phyloP scores from a whole-genome alignment of 2,329 filamentous ascomycete species.

The Calonectria fujianensis region DNA sequence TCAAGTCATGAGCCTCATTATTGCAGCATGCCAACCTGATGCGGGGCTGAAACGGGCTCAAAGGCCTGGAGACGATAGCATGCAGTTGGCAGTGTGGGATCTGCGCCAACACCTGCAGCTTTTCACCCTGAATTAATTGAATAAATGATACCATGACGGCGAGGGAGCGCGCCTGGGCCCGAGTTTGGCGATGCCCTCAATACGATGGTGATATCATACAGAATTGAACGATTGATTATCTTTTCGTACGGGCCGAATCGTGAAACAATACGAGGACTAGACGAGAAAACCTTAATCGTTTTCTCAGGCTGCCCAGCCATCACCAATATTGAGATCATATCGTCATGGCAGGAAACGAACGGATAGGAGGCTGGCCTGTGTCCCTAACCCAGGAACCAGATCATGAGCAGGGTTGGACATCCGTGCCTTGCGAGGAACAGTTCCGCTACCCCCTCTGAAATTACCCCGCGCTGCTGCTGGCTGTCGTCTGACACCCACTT shows the following conservation, averaged over 20 bases:
- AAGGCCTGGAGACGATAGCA: neutral
- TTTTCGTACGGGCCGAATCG: conserved; percentile 19
- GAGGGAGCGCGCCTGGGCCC: neutral
- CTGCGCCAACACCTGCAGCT: conserved; percentile 3
- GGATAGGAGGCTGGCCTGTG: conserved; percentile 15
- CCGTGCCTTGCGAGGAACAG: conserved; percentile 16
- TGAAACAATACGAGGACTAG: conserved; percentile 11
- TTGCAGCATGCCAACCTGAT: conserved; percentile 19
- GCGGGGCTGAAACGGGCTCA: conserved; percentile 25
- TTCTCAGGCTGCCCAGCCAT: conserved; percentile 12
- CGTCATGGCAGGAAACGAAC: neutral
- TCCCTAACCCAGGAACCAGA: conserved; percentile 18
- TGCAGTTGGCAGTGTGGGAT: neutral
- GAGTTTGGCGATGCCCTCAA: neutral
- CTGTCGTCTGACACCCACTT: conserved; percentile 27
- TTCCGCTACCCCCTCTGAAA: conserved; percentile 25
- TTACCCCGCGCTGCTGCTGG: conserved; percentile 34
- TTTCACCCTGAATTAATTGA: conserved; percentile 8
- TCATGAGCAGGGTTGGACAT: conserved; percentile 20
- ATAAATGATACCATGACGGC: neutral
- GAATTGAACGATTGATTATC: conserved; percentile 4
- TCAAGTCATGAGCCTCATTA: conserved; percentile 23
- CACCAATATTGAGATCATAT: neutral
- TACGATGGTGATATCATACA: conserved; percentile 1
- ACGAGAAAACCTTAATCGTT: conserved; percentile 13